These are phyloP conservation scores for Cytospora mali DNA, from an alignment of 2,329 filamentous ascomycete species.

Conservation along the genomic window DNA sequence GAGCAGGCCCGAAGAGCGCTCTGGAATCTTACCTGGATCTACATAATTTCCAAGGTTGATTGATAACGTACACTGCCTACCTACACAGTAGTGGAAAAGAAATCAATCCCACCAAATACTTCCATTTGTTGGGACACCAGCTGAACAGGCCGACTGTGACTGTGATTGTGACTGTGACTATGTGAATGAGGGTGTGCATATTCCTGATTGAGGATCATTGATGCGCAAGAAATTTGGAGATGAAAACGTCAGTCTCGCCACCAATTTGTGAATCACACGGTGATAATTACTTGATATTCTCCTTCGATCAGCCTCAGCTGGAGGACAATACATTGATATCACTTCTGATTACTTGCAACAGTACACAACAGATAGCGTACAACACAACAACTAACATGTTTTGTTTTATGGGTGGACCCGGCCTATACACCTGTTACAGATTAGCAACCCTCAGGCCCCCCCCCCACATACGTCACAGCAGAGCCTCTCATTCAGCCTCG, in stretches of 20 bases:
- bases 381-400: neutral
- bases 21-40: neutral
- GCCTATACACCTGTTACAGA: neutral
- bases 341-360: neutral
- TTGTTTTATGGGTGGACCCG: neutral
- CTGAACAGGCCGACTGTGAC: too few relatives aligned
- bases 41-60: too few relatives aligned
- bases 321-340: neutral
- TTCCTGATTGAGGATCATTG: too few relatives aligned
- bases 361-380: too few relatives aligned
- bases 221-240: neutral
- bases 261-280: neutral
- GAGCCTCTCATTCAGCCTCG: constrained; percentile 26
- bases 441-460: neutral
- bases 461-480: constrained; percentile 21
- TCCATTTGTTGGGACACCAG: too few relatives aligned
- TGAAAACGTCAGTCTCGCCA: neutral
- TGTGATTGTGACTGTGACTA: too few relatives aligned
- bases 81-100: too few relatives aligned
- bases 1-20: neutral
- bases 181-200: too few relatives aligned
- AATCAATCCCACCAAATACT: too few relatives aligned
- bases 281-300: neutral
- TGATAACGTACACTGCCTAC: too few relatives aligned
- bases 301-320: too few relatives aligned